Evolutionary conservation across 1,284 basidiomycete species (phyloP).

Genomic region (Porogramme epimiltina): DNA sequence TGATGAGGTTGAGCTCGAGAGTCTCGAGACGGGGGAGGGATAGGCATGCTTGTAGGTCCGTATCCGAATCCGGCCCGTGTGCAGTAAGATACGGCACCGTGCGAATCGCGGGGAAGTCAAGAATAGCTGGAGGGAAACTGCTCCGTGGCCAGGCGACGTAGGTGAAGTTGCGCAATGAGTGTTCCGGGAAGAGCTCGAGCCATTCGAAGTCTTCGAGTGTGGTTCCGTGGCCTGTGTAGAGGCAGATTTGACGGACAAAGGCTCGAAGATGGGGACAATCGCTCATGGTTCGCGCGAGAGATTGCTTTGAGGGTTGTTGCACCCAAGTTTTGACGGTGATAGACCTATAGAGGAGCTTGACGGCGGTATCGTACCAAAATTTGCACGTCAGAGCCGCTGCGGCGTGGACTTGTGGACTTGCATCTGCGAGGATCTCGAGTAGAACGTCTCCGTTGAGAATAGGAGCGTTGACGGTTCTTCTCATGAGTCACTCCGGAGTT

Average conservation of each 20-base stretch:
- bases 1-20: conserved; percentile 2
- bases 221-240: too few relatives aligned
- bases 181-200: not conserved
- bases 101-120: not conserved
- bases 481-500: too few relatives aligned
- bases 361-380: not conserved
- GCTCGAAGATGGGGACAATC: not conserved
- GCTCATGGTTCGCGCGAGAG: not conserved
- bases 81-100: conserved; percentile 1
- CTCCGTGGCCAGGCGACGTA: not conserved
- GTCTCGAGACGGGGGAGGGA: conserved; percentile 2
- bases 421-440: not conserved
- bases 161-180: not conserved
- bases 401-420: not conserved
- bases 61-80: not conserved
- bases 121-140: not conserved
- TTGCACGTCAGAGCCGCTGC: not conserved
- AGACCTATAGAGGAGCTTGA: not conserved
- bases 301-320: not conserved
- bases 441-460: not conserved
- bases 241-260: not conserved
- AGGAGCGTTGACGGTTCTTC: too few relatives aligned
- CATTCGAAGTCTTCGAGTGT: not conserved
- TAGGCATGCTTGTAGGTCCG: not conserved
- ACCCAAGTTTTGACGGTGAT: not conserved